Evolutionary conservation across 176 grass and related monocot species (phyloP), one percentile per base, ranked within the genome.

Genomic region (Musa troglodytarum): DNA sequence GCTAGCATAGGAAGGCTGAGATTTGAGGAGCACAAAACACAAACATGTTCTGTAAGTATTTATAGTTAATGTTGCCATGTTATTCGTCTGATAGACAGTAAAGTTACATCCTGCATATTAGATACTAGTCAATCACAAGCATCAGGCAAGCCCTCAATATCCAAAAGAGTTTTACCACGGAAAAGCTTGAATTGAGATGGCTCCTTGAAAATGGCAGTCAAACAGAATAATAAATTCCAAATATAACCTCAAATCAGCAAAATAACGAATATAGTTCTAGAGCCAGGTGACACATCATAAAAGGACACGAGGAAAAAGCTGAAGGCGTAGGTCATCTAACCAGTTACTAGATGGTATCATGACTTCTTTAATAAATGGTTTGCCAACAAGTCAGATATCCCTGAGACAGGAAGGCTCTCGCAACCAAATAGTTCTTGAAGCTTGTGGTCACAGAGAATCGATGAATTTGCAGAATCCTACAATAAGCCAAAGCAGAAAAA

Each of bases 381-480:
- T 73, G 74, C 54, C 76, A 97, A 84, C 80, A 91, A 80, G 67
- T 89, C 82, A 79, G 85, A 77, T 85, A 97, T 73, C 43, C 64
- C 88, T 83, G 90, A 85, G 66, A 71, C 72, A 62, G 86, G 88
- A 73, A 97, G 75, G 72, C 77, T 93, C 64, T 93, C 86, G 59
- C 87, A 93, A 29, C 88, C 90, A 9, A 97, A 88, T 17, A 97
- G 78, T 87, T 91, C 90, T 75, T 93, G 88, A 71, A 97, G 86
- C 74, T 93, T 93, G 54, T 83, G 81, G 83, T 97, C 94, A 76
- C 94, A 97, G 68, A 91, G 58, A 87, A 97, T 91, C 11, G 84
- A 88, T 68, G 19, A 66, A 74, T 50, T 86, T 53, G 70, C 71
- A 77, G 65, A 59, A 85, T 97, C 94, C 94, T 97, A 52, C 43